phyloP scores from a whole-genome alignment of 202 grass and related monocot species.

The Elaeis oleifera region DNA sequence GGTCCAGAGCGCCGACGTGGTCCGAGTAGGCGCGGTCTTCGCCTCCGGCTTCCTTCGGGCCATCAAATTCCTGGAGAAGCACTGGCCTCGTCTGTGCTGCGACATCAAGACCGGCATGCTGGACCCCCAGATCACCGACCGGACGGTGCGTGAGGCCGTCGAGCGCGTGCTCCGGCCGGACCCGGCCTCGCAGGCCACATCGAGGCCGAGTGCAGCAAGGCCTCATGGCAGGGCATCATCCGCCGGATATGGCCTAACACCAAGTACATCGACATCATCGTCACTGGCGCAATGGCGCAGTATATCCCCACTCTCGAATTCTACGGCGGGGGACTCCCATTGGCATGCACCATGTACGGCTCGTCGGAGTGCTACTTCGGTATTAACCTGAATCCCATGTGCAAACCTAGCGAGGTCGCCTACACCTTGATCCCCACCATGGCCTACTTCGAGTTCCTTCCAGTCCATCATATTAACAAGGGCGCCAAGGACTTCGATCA shows the following conservation, averaged over 20 bases:
- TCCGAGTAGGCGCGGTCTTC: slow-evolving; percentile 85
- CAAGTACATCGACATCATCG: slow-evolving; percentile 92
- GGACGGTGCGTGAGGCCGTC: slow-evolving; percentile 50
- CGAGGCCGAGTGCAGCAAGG: slow-evolving; percentile 51
- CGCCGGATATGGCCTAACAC: slow-evolving; percentile 80
- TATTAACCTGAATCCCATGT: slow-evolving; percentile 84
- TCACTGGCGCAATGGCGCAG: slow-evolving; percentile 89
- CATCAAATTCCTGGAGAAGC: slow-evolving; percentile 79
- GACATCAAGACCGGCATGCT: slow-evolving; percentile 68
- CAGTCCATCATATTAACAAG: slow-evolving; percentile 25
- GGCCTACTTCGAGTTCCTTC: slow-evolving; percentile 92
- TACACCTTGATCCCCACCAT: slow-evolving; percentile 98
- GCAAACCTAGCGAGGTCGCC: slow-evolving; percentile 72
- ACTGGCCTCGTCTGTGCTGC: slow-evolving; percentile 65
- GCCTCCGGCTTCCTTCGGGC: slow-evolving; percentile 90
- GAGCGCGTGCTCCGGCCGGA: slow-evolving; percentile 38
- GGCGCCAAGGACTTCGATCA: slow-evolving; percentile 39
- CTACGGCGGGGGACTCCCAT: slow-evolving; percentile 61
- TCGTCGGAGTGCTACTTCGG: slow-evolving; percentile 97
- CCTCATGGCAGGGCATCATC: slow-evolving; percentile 91
- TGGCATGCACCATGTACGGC: slow-evolving; percentile 92
- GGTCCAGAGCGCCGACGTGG: slow-evolving; percentile 63
- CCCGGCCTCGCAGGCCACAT: slow-evolving; percentile 42
- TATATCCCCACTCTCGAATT: slow-evolving; percentile 89
- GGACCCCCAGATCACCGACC: slow-evolving; percentile 65